Conservation (phyloP, 202 grass and related monocot species). For the Hordeum pubiflorum region DNA sequence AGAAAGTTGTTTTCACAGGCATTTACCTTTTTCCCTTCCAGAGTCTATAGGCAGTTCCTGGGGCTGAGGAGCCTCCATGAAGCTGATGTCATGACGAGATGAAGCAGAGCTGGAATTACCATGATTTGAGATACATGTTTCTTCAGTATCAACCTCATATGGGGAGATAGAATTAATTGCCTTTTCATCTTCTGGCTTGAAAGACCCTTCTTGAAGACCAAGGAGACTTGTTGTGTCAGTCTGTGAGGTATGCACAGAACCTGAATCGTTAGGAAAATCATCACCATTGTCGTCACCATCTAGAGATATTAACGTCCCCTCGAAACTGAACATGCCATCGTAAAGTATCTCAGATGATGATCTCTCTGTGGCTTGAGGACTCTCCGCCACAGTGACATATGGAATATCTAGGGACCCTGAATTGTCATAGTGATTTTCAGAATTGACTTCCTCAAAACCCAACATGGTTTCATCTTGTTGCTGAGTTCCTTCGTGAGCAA, state of each 20-base stretch:
- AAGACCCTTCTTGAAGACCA: conserved; percentile 8
- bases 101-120: conserved; percentile 9
- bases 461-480: conserved; percentile 6
- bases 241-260: conserved; percentile 10
- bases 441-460: neutral
- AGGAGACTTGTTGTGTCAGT: neutral
- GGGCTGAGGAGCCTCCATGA: neutral
- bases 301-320: neutral
- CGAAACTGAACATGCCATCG: conserved; percentile 3
- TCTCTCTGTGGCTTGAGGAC: neutral
- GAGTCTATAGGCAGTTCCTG: conserved; percentile 2
- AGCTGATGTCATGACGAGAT: conserved; percentile 20
- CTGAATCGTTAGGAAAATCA: conserved; percentile 10
- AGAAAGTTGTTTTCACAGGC: neutral
- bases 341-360: conserved; percentile 23
- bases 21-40: conserved; percentile 31
- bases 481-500: conserved; percentile 8
- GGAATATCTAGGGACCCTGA: neutral
- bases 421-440: neutral
- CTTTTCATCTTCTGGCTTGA: conserved; percentile 12
- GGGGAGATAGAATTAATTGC: conserved; percentile 9
- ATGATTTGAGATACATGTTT: neutral
- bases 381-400: neutral
- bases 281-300: conserved; percentile 7
- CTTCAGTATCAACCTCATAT: conserved; percentile 6